These are phyloP conservation scores for Fusarium sp. DNA, from an alignment of 2,329 filamentous ascomycete species.

Conservation along the genomic window DNA sequence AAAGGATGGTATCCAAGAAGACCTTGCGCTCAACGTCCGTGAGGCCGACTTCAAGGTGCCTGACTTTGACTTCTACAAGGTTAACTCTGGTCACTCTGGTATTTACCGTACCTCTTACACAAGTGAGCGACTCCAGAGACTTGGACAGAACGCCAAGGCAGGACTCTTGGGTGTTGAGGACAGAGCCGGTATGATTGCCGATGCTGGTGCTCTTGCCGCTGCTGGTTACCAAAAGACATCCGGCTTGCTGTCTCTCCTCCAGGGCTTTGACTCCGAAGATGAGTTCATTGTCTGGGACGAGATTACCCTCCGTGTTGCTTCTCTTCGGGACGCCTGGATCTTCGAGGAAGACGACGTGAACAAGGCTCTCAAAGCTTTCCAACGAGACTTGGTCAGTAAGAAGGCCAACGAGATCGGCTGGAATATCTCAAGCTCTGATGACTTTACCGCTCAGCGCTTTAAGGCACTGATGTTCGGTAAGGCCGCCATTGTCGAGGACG, in stretches of 20 bases:
- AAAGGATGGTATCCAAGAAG: conserved; percentile 83
- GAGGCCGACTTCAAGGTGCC: conserved; percentile 82
- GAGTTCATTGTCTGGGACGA: conserved; percentile 97
- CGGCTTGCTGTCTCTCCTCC: conserved; percentile 84
- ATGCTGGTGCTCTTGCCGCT: conserved; percentile 87
- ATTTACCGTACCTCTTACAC: conserved; percentile 92
- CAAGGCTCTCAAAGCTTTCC: conserved; percentile 84
- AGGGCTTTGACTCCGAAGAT: conserved; percentile 83
- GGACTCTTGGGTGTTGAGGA: conserved; percentile 84
- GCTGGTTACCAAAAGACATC: conserved; percentile 96
- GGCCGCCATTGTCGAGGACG: conserved; percentile 83
- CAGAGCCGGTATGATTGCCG: conserved; percentile 92
- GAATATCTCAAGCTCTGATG: conserved; percentile 85
- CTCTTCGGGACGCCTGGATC: conserved; percentile 87
- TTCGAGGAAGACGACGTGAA: conserved; percentile 76
- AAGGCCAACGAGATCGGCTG: conserved; percentile 91
- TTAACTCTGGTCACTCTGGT: conserved; percentile 94
- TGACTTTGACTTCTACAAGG: conserved; percentile 90
- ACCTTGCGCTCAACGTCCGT: conserved; percentile 69
- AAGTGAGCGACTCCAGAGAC: conserved; percentile 84
- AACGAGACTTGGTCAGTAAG: conserved; percentile 78
- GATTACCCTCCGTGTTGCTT: conserved; percentile 80
- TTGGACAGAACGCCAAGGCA: conserved; percentile 83
- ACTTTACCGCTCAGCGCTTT: conserved; percentile 92
- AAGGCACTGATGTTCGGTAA: conserved; percentile 90